phyloP scores from a whole-genome alignment of 768 basidiomycete species.

The Lactarius trivialis region DNA sequence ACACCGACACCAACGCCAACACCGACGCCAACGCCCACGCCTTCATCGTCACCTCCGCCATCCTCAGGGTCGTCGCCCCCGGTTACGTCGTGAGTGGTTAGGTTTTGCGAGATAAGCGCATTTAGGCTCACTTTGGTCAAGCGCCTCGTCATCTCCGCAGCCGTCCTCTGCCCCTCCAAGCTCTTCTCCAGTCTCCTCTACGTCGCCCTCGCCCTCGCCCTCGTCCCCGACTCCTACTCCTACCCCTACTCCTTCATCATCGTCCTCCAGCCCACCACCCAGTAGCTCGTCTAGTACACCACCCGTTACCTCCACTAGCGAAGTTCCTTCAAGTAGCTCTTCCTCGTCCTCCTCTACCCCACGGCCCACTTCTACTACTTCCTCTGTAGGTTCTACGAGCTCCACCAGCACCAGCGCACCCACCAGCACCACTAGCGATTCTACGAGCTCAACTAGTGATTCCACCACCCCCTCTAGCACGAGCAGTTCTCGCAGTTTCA shows the following conservation, averaged over 20 bases:
- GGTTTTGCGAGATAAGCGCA: too few species aligned
- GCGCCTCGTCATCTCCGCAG: conserved; percentile 22
- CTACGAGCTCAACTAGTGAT: conserved; percentile 4
- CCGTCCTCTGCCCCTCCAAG: conserved; percentile 13
- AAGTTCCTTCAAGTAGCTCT: conserved; percentile 1
- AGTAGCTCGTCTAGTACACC: conserved; percentile 1
- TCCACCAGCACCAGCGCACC: not conserved
- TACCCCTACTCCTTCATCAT: conserved; percentile 3
- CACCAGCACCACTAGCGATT: too few species aligned
- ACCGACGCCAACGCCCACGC: conserved; percentile 17
- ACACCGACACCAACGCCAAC: not conserved
- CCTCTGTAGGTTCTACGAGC: not conserved
- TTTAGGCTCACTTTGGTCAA: conserved; percentile 1
- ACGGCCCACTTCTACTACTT: not conserved
- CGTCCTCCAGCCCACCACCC: not conserved
- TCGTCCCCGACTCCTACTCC: not conserved
- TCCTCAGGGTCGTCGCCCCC: conserved; percentile 23
- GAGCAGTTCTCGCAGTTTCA: not conserved
- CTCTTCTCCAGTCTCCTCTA: conserved; percentile 7
- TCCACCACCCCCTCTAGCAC: not conserved
- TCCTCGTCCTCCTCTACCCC: not conserved
- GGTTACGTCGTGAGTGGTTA: conserved; percentile 5
- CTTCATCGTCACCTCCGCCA: conserved; percentile 22
- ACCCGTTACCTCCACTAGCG: not conserved
- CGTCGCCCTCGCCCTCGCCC: too few species aligned